phyloP scores from a whole-genome alignment of 257 asterid genomes.

The Jacaranda mimosifolia region DNA sequence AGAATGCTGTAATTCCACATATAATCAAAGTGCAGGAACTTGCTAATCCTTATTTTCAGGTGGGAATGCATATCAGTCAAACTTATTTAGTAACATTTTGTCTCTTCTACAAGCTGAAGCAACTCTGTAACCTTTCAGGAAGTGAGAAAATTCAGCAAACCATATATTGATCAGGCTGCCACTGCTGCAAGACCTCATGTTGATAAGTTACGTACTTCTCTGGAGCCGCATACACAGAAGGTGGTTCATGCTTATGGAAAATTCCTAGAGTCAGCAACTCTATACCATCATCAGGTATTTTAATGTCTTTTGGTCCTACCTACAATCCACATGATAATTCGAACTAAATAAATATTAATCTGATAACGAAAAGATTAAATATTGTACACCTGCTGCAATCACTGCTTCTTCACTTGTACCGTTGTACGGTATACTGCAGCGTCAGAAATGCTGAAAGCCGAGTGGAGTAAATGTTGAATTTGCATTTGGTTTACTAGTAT shows the following conservation, averaged over 20 bases:
- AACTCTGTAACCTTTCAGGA: constrained; percentile 57
- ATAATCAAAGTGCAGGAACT: constrained; percentile 72
- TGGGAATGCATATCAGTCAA: constrained; percentile 33
- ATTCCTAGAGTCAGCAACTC: constrained; percentile 77
- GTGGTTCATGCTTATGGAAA: constrained; percentile 69
- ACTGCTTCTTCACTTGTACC: neutral
- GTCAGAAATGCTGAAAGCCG: constrained; percentile 2
- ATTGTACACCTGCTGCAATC: neutral
- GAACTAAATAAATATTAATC: neutral
- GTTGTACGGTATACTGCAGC: constrained; percentile 3
- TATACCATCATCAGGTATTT: constrained; percentile 81
- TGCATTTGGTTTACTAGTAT: neutral
- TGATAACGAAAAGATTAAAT: neutral
- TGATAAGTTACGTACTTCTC: constrained; percentile 57
- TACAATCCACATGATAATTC: neutral
- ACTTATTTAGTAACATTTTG: constrained; percentile 21
- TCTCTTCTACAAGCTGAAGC: constrained; percentile 38
- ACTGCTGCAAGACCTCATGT: constrained; percentile 88
- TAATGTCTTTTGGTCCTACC: constrained; percentile 9
- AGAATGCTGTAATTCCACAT: constrained; percentile 69
- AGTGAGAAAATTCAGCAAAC: constrained; percentile 73
- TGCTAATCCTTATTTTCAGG: constrained; percentile 82
- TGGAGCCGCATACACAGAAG: constrained; percentile 74
- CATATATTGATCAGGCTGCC: constrained; percentile 85
- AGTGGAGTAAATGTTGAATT: constrained; percentile 4